Conservation (phyloP, 768 basidiomycete species). For the Lactifluus hygrophoroides region DNA sequence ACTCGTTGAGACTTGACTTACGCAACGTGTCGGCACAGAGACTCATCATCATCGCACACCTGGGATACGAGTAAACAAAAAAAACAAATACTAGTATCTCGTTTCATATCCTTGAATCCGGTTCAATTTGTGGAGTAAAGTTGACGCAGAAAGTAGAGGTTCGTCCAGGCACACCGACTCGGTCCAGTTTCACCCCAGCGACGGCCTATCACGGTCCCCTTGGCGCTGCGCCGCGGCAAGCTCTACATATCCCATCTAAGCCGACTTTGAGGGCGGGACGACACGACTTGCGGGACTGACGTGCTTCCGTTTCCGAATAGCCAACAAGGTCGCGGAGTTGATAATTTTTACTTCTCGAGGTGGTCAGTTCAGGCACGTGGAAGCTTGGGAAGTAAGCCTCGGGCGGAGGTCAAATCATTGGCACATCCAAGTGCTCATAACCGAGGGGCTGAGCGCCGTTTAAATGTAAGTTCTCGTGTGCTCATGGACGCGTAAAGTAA, state of each 20-base stretch:
- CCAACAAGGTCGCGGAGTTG: slow-evolving; percentile 15
- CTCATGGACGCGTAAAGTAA: background rate
- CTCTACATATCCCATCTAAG: background rate
- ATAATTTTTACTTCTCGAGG: slow-evolving; percentile 5
- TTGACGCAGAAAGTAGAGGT: background rate
- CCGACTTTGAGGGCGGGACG: slow-evolving; percentile 1
- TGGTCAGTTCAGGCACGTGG: slow-evolving; percentile 6
- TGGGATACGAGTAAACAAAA: too few relatives aligned
- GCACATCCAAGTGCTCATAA: too few relatives aligned
- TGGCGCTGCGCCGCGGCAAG: too few relatives aligned
- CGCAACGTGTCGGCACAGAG: background rate
- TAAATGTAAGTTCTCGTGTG: background rate
- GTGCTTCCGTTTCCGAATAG: slow-evolving; percentile 5
- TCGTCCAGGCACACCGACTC: background rate
- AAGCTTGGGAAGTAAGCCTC: too few relatives aligned
- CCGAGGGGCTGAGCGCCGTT: background rate
- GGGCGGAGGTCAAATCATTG: background rate
- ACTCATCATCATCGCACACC: background rate
- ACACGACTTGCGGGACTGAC: background rate
- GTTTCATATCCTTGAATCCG: background rate
- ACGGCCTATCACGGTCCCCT: too few relatives aligned
- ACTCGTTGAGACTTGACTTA: background rate
- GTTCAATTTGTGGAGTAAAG: too few relatives aligned
- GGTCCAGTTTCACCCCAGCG: too few relatives aligned
- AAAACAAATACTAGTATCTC: background rate